These are phyloP conservation scores for Suillus placidus DNA, from an alignment of 768 basidiomycete species.

Conservation along the genomic window DNA sequence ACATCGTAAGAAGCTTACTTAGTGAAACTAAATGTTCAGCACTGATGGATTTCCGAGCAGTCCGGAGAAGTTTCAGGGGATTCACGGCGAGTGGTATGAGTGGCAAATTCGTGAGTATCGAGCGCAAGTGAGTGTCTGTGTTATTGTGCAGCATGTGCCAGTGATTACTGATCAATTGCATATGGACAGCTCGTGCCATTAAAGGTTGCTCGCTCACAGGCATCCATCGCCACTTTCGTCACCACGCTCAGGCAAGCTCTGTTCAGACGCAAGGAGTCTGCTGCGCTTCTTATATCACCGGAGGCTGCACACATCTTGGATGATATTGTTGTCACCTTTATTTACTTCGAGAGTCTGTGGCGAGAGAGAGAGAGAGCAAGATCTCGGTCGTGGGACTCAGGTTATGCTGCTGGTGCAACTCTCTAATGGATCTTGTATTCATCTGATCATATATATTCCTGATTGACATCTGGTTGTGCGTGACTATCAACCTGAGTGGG, in stretches of 20 bases:
- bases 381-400: conserved; percentile 14
- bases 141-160: not conserved
- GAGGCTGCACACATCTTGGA: conserved; percentile 35
- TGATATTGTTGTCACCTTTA: conserved; percentile 39
- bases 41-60: conserved; percentile 11
- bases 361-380: conserved; percentile 25
- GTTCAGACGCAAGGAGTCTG: conserved; percentile 18
- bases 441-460: not conserved
- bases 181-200: conserved; percentile 30
- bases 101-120: conserved; percentile 30
- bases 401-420: not conserved
- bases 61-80: conserved; percentile 29
- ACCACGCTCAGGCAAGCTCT: conserved; percentile 19
- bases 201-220: not conserved
- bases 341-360: conserved; percentile 38
- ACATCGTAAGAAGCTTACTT: conserved; percentile 24
- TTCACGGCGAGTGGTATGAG: conserved; percentile 27
- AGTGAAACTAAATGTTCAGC: not conserved
- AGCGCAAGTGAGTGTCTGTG: conserved; percentile 23
- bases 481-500: not conserved
- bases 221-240: conserved; percentile 34
- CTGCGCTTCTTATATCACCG: conserved; percentile 31
- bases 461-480: not conserved
- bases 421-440: not conserved
- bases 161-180: not conserved